phyloP scores from a whole-genome alignment of 345 rosid genomes.

The Camelina hispida region DNA sequence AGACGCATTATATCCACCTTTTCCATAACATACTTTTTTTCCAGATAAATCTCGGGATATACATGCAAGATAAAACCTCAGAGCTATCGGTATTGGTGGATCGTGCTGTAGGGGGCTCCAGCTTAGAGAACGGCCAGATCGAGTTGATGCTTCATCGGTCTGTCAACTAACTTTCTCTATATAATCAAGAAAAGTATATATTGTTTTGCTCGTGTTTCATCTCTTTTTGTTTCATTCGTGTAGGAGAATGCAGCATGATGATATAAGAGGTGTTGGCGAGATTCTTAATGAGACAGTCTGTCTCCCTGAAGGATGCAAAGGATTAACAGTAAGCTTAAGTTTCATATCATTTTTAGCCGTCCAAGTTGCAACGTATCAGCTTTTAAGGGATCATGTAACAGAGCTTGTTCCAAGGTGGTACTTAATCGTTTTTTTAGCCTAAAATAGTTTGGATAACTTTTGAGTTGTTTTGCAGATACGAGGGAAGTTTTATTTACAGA shows the following conservation, averaged over 20 bases:
- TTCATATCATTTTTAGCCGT: constrained; percentile 28
- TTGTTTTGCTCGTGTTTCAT: constrained; percentile 21
- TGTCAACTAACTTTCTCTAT: constrained; percentile 23
- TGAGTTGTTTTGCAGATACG: constrained; percentile 57
- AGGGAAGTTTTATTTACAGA: constrained; percentile 75
- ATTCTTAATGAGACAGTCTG: constrained; percentile 90
- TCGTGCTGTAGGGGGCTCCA: constrained; percentile 87
- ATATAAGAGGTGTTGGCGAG: constrained; percentile 88
- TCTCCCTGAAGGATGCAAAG: constrained; percentile 67
- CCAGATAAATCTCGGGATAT: constrained; percentile 87
- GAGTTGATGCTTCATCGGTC: constrained; percentile 96
- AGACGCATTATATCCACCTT: constrained; percentile 15
- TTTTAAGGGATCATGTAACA: background rate
- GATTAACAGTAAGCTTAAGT: constrained; percentile 74
- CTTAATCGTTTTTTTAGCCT: constrained; percentile 5
- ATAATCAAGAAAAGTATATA: constrained; percentile 7
- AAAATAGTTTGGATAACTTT: constrained; percentile 10
- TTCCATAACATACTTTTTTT: constrained; percentile 21
- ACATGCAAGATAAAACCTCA: constrained; percentile 64
- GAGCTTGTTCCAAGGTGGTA: background rate
- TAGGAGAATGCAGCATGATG: constrained; percentile 91
- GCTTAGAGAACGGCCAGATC: constrained; percentile 84
- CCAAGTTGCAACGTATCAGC: constrained; percentile 3
- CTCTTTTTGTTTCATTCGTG: background rate
- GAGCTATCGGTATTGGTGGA: constrained; percentile 92